These are phyloP conservation scores for Sabuloglossum arenarium DNA, from an alignment of 495 filamentous ascomycete genomes.

Conservation along the genomic window DNA sequence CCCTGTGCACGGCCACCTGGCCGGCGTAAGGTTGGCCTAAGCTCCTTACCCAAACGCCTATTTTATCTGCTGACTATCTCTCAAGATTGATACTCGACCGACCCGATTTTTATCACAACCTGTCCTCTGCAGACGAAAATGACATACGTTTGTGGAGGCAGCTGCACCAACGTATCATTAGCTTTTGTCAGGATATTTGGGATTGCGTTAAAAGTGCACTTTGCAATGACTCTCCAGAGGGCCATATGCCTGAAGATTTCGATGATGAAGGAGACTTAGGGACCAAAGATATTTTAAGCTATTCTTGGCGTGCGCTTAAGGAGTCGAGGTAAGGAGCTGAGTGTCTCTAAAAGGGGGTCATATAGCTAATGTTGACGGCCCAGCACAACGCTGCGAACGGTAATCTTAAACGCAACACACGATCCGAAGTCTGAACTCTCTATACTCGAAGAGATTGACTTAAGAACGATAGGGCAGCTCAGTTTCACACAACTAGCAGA, in stretches of 20 bases:
- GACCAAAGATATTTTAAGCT: slow-evolving; percentile 77
- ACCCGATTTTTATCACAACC: slow-evolving; percentile 13
- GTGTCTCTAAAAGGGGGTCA: background rate
- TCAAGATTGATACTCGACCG: slow-evolving; percentile 18
- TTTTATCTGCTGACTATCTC: slow-evolving; percentile 6
- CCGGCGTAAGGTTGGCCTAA: slow-evolving; percentile 32
- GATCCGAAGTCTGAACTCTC: slow-evolving; percentile 7
- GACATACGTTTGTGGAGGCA: slow-evolving; percentile 15
- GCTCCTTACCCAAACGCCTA: background rate
- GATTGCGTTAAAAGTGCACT: slow-evolving; percentile 46
- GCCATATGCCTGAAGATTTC: slow-evolving; percentile 52
- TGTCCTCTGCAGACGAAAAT: slow-evolving; percentile 6
- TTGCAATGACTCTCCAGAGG: slow-evolving; percentile 83
- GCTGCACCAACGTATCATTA: slow-evolving; percentile 33
- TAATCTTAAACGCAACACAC: slow-evolving; percentile 24
- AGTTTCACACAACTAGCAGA: slow-evolving; percentile 64
- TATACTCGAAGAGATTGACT: slow-evolving; percentile 21
- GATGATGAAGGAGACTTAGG: slow-evolving; percentile 43
- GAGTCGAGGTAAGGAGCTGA: slow-evolving; percentile 49
- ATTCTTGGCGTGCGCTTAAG: slow-evolving; percentile 79
- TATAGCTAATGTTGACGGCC: slow-evolving; percentile 11
- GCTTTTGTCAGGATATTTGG: slow-evolving; percentile 48
- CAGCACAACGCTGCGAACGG: slow-evolving; percentile 34
- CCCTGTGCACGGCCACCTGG: slow-evolving; percentile 50
- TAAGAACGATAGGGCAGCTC: slow-evolving; percentile 38